phyloP scores from a whole-genome alignment of 179 eudicot species.

The Carnegiea gigantea region DNA sequence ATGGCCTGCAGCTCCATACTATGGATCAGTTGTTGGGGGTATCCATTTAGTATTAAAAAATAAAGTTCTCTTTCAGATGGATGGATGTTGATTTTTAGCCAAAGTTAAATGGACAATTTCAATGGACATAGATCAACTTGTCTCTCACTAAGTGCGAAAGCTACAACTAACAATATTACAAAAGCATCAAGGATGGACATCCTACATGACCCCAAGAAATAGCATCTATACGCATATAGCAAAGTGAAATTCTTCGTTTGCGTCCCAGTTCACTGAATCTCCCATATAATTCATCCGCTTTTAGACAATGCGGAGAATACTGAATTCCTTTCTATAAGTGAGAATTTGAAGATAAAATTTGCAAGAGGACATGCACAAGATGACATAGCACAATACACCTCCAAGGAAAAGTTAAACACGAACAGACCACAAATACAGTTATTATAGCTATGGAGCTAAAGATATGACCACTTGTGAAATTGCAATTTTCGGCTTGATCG shows the following conservation, averaged over 20 bases:
- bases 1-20: neutral
- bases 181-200: neutral
- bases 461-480: neutral
- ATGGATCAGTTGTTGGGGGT: too few relatives aligned
- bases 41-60: neutral
- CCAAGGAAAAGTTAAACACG: neutral
- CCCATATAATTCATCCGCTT: neutral
- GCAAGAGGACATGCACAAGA: neutral
- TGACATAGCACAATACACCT: neutral
- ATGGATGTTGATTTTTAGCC: neutral
- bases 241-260: neutral
- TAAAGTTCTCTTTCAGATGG: neutral
- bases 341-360: neutral
- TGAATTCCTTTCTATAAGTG: neutral
- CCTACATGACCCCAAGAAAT: neutral
- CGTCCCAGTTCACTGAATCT: neutral
- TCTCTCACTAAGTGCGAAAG: neutral
- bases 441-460: neutral
- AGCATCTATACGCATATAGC: neutral
- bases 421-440: neutral
- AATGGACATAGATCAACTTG: constrained; percentile 2
- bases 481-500: neutral
- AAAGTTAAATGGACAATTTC: neutral
- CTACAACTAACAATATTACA: too few relatives aligned
- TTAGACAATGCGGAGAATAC: too few relatives aligned